Base-by-base conservation (phyloP, 805 yeast genomes). In the Brettanomyces bruxellensis region DNA sequence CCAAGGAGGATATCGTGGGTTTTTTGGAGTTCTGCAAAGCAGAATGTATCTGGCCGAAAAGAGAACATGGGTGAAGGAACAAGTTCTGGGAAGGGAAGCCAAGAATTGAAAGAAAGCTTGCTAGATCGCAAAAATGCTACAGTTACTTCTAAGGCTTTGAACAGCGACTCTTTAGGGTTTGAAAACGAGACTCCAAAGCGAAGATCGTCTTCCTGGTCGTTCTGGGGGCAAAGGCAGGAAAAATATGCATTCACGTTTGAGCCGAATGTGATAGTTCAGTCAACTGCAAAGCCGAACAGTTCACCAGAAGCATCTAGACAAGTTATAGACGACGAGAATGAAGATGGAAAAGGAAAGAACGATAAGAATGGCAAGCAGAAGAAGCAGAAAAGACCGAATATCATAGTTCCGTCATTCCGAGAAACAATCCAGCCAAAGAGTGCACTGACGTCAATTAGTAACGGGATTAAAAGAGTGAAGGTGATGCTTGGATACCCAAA, bases 361-460 rank as follows among this genome's bases (percentile, higher is more conserved):
- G 14, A 13, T 4, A 41, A 41, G 5, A 32, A 41, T 7, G 23
- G 25, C 11, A 22, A 28, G 23, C 13, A 41, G 4, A 23, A 24
- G 6, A 6, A 5, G 5, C 23, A 3, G 18, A 8, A 14, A n/a
- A 40, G 47, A n/a, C 50, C 57, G 2, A 62, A 60, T 44, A 40
- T 52, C 7, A 52, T 64, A 25, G 65, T 65, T 3, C 69, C 69
- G 2, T 22, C 46, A 3, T 50, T 63, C 12, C 58, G 57, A 12
- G 51, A 52, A 25, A 53, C 57, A 2, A 48, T 62, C n/a, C 67
- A 68, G 4, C 30, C 48, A 3, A 44, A 48, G 23, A 46, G 49
- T 6, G 40, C 60, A 7, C 45, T 48, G 3, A 37, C 45, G 28
- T 44, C 52, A 5, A 28, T 56, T 12, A 13, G 38, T 3, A 45